A percentile compares a stretch with the other conserved stretches of the same genome.
phyloP scores from a whole-genome alignment of 768 basidiomycete species.

The Hortiboletus flavorubellus region DNA sequence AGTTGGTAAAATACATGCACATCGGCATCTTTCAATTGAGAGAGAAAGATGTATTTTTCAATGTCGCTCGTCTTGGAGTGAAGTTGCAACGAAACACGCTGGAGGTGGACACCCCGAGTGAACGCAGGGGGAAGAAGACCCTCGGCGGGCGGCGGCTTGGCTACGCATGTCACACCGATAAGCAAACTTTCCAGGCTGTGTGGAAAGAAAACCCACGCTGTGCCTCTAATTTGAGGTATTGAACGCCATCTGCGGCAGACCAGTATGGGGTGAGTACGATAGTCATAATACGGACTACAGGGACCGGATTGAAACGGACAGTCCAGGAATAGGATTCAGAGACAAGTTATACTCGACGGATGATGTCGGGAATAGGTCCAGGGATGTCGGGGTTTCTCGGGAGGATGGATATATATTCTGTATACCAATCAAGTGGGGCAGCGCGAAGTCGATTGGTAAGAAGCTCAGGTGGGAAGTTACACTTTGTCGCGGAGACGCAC shows the following conservation, averaged over 20 bases:
- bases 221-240: slow-evolving; percentile 61
- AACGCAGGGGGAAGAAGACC: slow-evolving; percentile 63
- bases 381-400: no score
- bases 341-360: slow-evolving; percentile 5
- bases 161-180: slow-evolving; percentile 25
- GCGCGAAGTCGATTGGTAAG: no score
- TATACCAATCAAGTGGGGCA: neutral
- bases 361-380: slow-evolving; percentile 4
- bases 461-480: no score
- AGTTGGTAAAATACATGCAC: slow-evolving; percentile 75
- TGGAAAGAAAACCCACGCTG: slow-evolving; percentile 39
- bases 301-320: neutral
- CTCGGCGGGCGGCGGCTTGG: slow-evolving; percentile 40
- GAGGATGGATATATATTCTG: neutral
- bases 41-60: slow-evolving; percentile 85
- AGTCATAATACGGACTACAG: slow-evolving; percentile 39
- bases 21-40: slow-evolving; percentile 69
- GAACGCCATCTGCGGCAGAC: slow-evolving; percentile 54
- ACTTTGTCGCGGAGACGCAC: no score
- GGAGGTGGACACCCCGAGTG: slow-evolving; percentile 47
- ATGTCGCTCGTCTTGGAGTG: slow-evolving; percentile 70
- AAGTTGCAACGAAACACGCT: slow-evolving; percentile 65
- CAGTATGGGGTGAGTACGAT: slow-evolving; percentile 69
- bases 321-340: neutral
- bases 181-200: neutral